These are phyloP conservation scores for Canariomyces notabilis DNA, from an alignment of 2,329 filamentous ascomycete genomes.

Conservation along the genomic window DNA sequence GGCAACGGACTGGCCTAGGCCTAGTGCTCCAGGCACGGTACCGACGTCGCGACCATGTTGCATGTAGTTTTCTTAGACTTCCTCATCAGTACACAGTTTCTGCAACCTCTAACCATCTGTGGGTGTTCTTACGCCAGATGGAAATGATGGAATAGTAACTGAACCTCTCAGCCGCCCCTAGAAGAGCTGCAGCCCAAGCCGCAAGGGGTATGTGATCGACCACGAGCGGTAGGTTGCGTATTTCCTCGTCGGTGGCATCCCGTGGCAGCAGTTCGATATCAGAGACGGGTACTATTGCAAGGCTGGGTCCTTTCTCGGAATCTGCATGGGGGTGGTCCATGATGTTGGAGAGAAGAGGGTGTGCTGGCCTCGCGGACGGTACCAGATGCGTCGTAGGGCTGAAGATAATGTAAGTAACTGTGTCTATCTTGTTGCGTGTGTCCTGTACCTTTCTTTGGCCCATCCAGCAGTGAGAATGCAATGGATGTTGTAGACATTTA, in stretches of 20 bases:
- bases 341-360: not conserved
- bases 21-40: conserved; percentile 43
- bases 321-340: not conserved
- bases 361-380: no score
- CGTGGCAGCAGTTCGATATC: conserved; percentile 2
- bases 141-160: conserved; percentile 21
- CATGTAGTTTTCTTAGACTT: conserved; percentile 38
- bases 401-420: no score
- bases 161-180: conserved; percentile 20
- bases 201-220: conserved; percentile 18
- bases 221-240: conserved; percentile 16
- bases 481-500: no score
- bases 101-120: not conserved
- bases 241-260: conserved; percentile 21
- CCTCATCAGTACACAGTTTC: not conserved
- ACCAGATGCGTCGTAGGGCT: no score
- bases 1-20: conserved; percentile 44
- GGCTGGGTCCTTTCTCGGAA: not conserved
- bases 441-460: no score
- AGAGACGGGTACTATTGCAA: not conserved
- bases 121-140: conserved; percentile 18
- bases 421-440: no score
- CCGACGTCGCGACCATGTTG: conserved; percentile 31
- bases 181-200: conserved; percentile 20
- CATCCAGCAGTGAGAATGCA: no score